Base-by-base conservation (phyloP, 208 protist genomes). In the Leishmania braziliensis region DNA sequence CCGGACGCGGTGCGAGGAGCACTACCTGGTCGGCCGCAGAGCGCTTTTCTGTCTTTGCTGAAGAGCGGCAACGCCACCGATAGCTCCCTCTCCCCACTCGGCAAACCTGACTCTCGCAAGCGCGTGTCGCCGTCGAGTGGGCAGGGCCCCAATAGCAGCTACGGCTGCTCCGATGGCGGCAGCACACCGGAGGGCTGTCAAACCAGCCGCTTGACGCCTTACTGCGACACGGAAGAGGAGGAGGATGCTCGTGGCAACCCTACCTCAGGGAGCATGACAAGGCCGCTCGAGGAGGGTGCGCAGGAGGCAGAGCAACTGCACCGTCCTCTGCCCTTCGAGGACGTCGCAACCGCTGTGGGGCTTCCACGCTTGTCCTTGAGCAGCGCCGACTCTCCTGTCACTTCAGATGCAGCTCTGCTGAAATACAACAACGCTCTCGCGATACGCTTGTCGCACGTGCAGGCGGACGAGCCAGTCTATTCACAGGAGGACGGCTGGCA, bases 131-230 rank as follows among this genome's bases (percentile, higher is more conserved):
- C 71, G 51, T 83, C 51, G 16, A 78, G 58, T 46, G 73, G 51
- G 5, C 80, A 62, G 18, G 82, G 71, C 12, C 39, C 72, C n/a
- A 82, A 71, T 79, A 76, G 73, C 79, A 88, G 85, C 76, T 81
- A 80, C 73, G 85, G 85, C 53, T 88, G 79, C 79, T 84, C 85
- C 3, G 83, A 85, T 26, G 54, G 71, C 16, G 76, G 66, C 62
- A 83, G 58, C 43, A 66, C 74, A 5, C 77, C 71, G 9, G 82
- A 69, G 26, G 73, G 82, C 65, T 68, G 77, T 8, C 58, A 58
- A 14, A 29, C 77, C 3, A 71, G 77, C 77, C 76, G 53, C 48
- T 83, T 75, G 65, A 77, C 80, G 9, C 75, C 33, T n/a, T 72
- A 63, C 36, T 50, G 63, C 60, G 78, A 80, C 26, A 68, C 78